These are phyloP conservation scores for Spathaspora sp. DNA, from an alignment of 1,139 yeast species.

Conservation along the genomic window DNA sequence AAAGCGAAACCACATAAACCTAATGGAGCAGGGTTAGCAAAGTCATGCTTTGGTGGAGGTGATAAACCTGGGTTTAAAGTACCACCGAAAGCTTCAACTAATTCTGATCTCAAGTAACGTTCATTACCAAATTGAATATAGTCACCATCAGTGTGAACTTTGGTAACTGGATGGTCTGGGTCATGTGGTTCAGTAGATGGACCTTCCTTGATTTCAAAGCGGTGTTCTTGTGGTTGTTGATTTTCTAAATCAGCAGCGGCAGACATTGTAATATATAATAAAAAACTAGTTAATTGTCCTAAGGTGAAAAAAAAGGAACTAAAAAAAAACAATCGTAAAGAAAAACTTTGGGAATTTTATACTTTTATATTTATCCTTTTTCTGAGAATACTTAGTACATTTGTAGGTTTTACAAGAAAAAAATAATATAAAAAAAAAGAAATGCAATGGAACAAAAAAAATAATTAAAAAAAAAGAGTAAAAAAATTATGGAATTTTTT, in stretches of 20 bases:
- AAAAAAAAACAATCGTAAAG: neutral
- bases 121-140: slow-evolving; percentile 73
- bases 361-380: neutral
- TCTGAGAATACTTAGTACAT: neutral
- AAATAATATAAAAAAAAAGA: neutral
- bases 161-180: slow-evolving; percentile 22
- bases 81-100: slow-evolving; percentile 75
- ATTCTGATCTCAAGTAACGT: slow-evolving; percentile 60
- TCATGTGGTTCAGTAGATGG: slow-evolving; percentile 11
- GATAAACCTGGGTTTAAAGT: slow-evolving; percentile 62
- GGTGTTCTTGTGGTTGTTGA: slow-evolving; percentile 28
- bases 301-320: neutral
- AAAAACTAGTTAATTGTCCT: neutral
- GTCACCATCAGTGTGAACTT: slow-evolving; percentile 45
- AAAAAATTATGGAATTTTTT: neutral
- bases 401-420: slow-evolving; percentile 1
- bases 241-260: slow-evolving; percentile 30
- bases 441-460: neutral
- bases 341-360: neutral
- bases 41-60: slow-evolving; percentile 65
- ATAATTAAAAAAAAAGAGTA: neutral
- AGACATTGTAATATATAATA: neutral
- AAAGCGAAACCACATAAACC: slow-evolving; percentile 84
- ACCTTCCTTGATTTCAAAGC: slow-evolving; percentile 12
- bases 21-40: slow-evolving; percentile 87